These are phyloP conservation scores for Verticillium dahliae DNA, from an alignment of 2,329 filamentous ascomycete genomes.

Conservation along the genomic window DNA sequence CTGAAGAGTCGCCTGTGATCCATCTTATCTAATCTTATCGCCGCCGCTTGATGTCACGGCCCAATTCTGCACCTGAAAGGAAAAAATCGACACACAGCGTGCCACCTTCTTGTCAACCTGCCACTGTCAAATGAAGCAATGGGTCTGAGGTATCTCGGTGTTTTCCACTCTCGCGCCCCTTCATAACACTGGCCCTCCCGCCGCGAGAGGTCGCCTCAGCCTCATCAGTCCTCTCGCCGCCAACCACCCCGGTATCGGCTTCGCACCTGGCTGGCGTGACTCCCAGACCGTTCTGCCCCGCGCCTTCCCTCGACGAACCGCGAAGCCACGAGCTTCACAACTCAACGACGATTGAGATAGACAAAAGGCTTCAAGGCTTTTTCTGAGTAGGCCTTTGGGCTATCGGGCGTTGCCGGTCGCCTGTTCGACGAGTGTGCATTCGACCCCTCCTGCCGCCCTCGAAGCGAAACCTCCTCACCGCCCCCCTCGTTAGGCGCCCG, in stretches of 20 bases:
- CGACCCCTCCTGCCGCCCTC: constrained; percentile 6
- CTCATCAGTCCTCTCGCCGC: background rate
- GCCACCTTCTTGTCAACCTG: background rate
- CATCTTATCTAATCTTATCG: constrained; percentile 1
- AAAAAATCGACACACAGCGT: constrained; percentile 1
- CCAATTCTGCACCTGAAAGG: constrained; percentile 1
- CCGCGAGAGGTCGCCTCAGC: background rate
- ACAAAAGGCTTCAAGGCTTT: background rate
- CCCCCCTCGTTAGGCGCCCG: background rate
- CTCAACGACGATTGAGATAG: background rate
- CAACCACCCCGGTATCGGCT: constrained; percentile 1
- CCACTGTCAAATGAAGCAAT: background rate
- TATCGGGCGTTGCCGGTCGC: background rate
- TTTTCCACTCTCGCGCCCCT: constrained; percentile 2
- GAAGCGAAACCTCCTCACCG: constrained; percentile 1
- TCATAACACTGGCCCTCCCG: background rate
- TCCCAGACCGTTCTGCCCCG: background rate
- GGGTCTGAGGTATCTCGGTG: background rate
- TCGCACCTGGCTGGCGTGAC: background rate
- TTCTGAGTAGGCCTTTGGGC: background rate
- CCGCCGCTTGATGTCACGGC: constrained; percentile 2
- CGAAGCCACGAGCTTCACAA: background rate
- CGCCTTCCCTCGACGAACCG: background rate
- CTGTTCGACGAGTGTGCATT: constrained; percentile 4
- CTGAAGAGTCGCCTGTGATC: background rate